Evolutionary conservation across 257 asterid species (phyloP), one percentile per base, ranked within the genome.

Genomic region (Nicotiana obtusifolia): DNA sequence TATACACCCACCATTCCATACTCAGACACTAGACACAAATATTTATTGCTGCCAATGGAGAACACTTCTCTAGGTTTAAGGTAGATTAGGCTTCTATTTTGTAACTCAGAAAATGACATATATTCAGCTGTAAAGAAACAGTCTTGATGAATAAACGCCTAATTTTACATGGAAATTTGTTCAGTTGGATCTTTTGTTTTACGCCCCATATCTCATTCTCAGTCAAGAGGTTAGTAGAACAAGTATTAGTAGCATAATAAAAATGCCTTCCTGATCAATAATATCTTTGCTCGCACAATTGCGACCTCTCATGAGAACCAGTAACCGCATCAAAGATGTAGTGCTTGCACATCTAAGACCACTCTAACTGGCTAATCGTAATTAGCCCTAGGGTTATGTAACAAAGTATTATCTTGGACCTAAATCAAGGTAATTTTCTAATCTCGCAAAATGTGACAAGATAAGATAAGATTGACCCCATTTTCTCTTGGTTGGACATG

Each of bases 21-120:
- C 57, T 5, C 33, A 19, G 53, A 41, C 28, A 64, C 68, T 24
- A 68, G 59, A 64, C 9, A 44, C 0, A 5, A 73, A 37, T 22
- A 47, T 15, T 44, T 22, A 22, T 71, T 22, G 37, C 53, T 13
- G 37, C 7, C 56, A n/a, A 10, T 19, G n/a, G 35, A 41, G 78
- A 73, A 11, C 37, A 71, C 37, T 73, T 73, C 37, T 20, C 20
- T 73, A 22, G 11, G 77, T n/a, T 41, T 37, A 69, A 41, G 30
- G 16, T 68, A 33, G 59, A 22, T 71, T 71, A 68, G 77, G 57
- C 77, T 20, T 41, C 57, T 37, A 71, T 71, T 22, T 7, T 47
- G 61, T 14, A 22, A 73, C 78, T 73, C 78, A 47, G 56, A 22
- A 71, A 73, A 24, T 47, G 78, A 73, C 37, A 73, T 73, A 73